Evolutionary conservation across 805 yeast genomes (phyloP).

Genomic region (Ogataea wickerhamii): DNA sequence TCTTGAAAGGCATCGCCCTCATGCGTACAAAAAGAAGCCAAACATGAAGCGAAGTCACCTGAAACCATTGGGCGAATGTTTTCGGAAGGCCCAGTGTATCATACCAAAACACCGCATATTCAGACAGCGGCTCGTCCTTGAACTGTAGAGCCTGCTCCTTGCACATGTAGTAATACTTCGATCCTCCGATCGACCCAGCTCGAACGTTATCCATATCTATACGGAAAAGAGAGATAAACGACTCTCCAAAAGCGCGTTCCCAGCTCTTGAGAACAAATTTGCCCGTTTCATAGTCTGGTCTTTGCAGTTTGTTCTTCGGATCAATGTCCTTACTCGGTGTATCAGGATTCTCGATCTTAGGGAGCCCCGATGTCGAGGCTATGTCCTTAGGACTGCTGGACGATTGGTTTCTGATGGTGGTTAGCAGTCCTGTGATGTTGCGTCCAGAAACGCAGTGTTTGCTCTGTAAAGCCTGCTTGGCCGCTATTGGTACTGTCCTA

Average conservation of each 20-base stretch:
- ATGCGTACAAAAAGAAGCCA: conserved; percentile 94
- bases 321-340: conserved; percentile 35
- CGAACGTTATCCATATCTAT: conserved; percentile 90
- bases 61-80: conserved; percentile 96
- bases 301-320: conserved; percentile 30
- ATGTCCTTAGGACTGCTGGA: conserved; percentile 25
- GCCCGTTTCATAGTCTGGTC: conserved; percentile 29
- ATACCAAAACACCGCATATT: conserved; percentile 79
- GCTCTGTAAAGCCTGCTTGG: no score
- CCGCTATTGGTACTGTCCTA: no score
- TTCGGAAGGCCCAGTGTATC: conserved; percentile 76
- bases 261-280: conserved; percentile 40
- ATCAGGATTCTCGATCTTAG: conserved; percentile 33
- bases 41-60: conserved; percentile 81
- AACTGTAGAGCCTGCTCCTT: conserved; percentile 78
- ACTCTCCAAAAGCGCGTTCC: conserved; percentile 61
- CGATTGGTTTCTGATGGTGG: background rate
- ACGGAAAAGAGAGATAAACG: conserved; percentile 55
- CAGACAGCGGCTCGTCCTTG: conserved; percentile 67
- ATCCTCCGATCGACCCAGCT: conserved; percentile 93
- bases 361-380: conserved; percentile 32
- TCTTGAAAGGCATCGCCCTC: conserved; percentile 92
- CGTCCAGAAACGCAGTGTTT: no score
- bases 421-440: no score
- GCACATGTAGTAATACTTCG: conserved; percentile 80